phyloP scores from a whole-genome alignment of 768 basidiomycete genomes.

The Podaxis mareebaensis region DNA sequence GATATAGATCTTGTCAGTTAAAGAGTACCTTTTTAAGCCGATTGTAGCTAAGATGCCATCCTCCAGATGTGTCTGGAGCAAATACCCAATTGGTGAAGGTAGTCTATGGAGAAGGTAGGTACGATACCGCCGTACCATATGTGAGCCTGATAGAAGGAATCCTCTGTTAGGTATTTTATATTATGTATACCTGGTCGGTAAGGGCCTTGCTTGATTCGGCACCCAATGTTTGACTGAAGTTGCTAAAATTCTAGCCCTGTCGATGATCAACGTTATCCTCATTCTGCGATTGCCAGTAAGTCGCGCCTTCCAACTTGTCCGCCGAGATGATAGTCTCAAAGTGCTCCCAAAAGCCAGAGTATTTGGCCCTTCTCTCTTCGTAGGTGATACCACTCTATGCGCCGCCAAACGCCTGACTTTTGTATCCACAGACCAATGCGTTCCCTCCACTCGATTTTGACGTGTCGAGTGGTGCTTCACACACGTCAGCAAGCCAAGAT shows the following conservation, averaged over 20 bases:
- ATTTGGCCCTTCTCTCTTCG: not conserved
- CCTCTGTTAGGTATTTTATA: constrained; percentile 5
- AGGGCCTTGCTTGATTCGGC: not conserved
- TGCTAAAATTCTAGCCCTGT: not conserved
- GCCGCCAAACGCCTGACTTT: not conserved
- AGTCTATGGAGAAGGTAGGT: constrained; percentile 11
- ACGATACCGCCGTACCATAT: not conserved
- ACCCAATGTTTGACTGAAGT: not conserved
- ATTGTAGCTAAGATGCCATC: not conserved
- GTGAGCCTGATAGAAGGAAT: too few relatives aligned
- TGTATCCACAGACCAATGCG: constrained; percentile 3
- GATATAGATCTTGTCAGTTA: not conserved
- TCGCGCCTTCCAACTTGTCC: too few relatives aligned
- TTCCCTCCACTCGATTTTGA: constrained; percentile 8
- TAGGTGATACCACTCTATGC: not conserved
- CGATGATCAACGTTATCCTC: not conserved
- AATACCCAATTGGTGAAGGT: constrained; percentile 10
- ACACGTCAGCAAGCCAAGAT: constrained; percentile 1
- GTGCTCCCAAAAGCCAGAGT: not conserved
- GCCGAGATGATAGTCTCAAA: not conserved
- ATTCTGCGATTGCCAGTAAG: not conserved
- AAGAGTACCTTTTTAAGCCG: not conserved
- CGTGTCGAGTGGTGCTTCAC: constrained; percentile 12
- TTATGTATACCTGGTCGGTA: constrained; percentile 13
- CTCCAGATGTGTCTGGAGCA: constrained; percentile 1